Evolutionary conservation across 805 yeast species (phyloP), one percentile per base, ranked within the genome.

Genomic region (Priceomyces melissophilus): DNA sequence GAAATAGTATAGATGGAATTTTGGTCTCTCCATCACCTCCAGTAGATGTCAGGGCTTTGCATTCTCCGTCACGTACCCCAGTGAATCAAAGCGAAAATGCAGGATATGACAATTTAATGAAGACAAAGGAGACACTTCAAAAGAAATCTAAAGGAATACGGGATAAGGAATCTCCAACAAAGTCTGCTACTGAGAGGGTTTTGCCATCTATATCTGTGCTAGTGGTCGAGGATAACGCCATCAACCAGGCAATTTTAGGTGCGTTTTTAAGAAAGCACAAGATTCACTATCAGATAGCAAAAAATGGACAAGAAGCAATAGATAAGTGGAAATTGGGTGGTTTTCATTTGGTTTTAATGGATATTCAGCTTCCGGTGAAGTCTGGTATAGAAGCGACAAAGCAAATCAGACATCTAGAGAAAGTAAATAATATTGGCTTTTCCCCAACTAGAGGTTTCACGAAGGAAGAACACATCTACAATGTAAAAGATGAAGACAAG

Each of bases 271-370:
- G 88, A 49, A 84, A 87, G 48, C 91, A 91, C 54, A 79, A 86
- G 43, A 90, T 93, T 25, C 84, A 83, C 32, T 88, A 82, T 49
- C 83, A 82, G 45, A 82, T 89, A 34, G 98, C 98, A 3, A 84
- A 86, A 44, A 91, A 89, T 52, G 99, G 99, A 23, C 80, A 82
- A 52, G 98, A 93, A 56, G 99, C 99, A 1, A 78, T 93, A 2
- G 95, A 89, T 47, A 86, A 82, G 63, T 93, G 98, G 98, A 75
- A 87, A 49, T 80, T 78, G 45, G 99, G 99, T 10, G 97, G 97
- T 0, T 88, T 86, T 56, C 98, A 93, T 59, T 69, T 93, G 47
- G 95, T 95, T 30, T 75, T 93, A 33, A 93, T 93, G 99, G 99
- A 93, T 69, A 86, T 93, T 54, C 98, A 93, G 64, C 71, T 93